Evolutionary conservation across 352 stramenopile species (phyloP), one percentile per base, ranked within the genome.

Genomic region (Bremia lactucae): DNA sequence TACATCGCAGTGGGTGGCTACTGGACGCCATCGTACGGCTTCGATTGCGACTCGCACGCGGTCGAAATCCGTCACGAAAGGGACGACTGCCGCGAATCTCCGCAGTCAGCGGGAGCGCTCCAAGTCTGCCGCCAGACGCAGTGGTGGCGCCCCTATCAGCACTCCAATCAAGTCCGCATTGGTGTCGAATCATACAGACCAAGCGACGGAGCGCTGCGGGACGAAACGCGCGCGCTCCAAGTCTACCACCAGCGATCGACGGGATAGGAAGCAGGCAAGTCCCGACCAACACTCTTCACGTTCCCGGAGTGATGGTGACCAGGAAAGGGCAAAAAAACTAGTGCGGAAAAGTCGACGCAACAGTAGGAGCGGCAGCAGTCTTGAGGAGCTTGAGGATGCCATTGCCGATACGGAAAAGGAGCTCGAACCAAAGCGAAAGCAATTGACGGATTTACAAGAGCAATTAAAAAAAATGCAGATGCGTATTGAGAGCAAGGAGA

Each of bases 301-400:
- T 1, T 46, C 34, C 13, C 35, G 35, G 38, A 31, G 26, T 8
- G 42, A 4, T 10, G 53, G 16, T 36, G 49, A 65, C 4, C 46
- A 59, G 7, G 46, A 65, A 18, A 40, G 65, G 2, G 8, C 31
- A 4, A 64, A 22, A 11, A 20, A 38, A 8, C 38, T 15, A 3
- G 50, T 45, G 1, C 35, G 39, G 18, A 44, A 25, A 6, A 42
- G 38, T 3, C 36, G 39, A 51, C 49, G 23, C 13, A 61, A 47
- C 22, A 69, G 56, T 35, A 61, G 42, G 42, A 56, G 44, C 10
- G 28, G 16, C 26, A 56, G 44, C 22, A 62, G 19, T 38, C 42
- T 63, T 33, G 47, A 62, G 20, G 52, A 78, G n/a, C 68, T 86
- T 18, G 59, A 84, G 33, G 31, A 51, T n/a, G 59, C 68, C 4